Percentiles rank a stretch among this genome's conserved stretches.
phyloP scores from a whole-genome alignment of 495 filamentous ascomycete species.

The Polyplosphaeria fusca region DNA sequence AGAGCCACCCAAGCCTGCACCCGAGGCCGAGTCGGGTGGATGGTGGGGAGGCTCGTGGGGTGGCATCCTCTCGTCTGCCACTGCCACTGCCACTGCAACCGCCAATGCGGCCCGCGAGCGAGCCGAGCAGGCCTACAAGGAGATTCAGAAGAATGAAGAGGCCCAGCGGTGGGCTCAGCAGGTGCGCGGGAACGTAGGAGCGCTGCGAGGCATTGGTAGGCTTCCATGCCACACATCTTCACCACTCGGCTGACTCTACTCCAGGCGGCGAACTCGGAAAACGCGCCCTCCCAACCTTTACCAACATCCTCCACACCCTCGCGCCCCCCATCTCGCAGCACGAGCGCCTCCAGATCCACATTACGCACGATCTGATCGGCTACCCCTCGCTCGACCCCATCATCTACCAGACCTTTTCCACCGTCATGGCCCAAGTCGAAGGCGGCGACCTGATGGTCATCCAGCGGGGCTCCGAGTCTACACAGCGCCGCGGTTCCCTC shows the following conservation, averaged over 20 bases:
- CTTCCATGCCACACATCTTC: too few relatives aligned
- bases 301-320: constrained; percentile 87
- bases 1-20: constrained; percentile 47
- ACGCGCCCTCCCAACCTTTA: constrained; percentile 90
- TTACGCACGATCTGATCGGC: constrained; percentile 88
- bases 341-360: constrained; percentile 96
- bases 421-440: constrained; percentile 98
- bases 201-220: constrained; percentile 74
- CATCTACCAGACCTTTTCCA: constrained; percentile 87
- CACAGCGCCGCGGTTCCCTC: constrained; percentile 60
- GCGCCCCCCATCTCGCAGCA: constrained; percentile 96
- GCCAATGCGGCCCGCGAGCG: constrained; percentile 83
- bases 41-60: constrained; percentile 98
- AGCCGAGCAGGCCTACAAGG: constrained; percentile 88
- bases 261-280: constrained; percentile 84
- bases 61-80: constrained; percentile 57
- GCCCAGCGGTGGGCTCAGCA: constrained; percentile 94
- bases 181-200: constrained; percentile 86
- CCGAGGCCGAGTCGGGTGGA: constrained; percentile 40
- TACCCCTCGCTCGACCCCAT: constrained; percentile 94
- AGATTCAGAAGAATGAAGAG: constrained; percentile 94
- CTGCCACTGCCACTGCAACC: constrained; percentile 52
- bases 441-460: constrained; percentile 96
- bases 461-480: constrained; percentile 83
- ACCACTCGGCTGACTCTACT: too few relatives aligned